Evolutionary conservation across 1,284 basidiomycete species (phyloP), one percentile per base, ranked within the genome.

Genomic region (Irpex sp.): DNA sequence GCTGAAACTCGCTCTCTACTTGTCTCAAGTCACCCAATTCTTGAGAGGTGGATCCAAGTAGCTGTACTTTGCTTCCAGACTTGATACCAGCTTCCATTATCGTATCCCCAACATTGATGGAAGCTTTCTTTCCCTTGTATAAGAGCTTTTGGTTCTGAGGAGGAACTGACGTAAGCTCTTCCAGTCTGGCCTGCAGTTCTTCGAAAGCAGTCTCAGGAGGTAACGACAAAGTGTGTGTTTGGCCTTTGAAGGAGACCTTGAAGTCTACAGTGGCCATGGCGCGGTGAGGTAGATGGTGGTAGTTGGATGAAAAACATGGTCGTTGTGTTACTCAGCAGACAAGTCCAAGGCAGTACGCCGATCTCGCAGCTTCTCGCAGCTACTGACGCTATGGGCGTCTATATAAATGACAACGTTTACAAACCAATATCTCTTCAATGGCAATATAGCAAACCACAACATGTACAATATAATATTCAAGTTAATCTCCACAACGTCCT

Each of bases 101-200:
- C 0, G 83, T 83, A 7, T 73, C 75, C 34, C 76, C 73, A 4
- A 72, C 68, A 0, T 68, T 57, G 0, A 71, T 66, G 26, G 74
- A 72, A 0, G 74, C 61, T 54, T 84, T 87, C 79, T 86, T 90
- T 37, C 89, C 89, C 73, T 86, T 89, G 76, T 82, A 88, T 2
- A 92, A 72, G 47, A 92, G 77, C 70, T 92, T 92, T 77, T 92
- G 89, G 57, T 86, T 76, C 4, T 78, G 71, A 4, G 83, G 78
- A 0, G 88, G 87, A 6, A 92, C 85, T 19, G 79, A 78, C 0
- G 88, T 91, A 40, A 89, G 78, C 65, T 85, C 82, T 70, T 88
- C 83, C 4, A 91, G 71, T 40, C 71, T 79, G 0, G 75, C 67
- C 64, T 86, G 81, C 1, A 92, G 74, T 31, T 69, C 71, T 1